Evolutionary conservation across 2,329 filamentous ascomycete genomes (phyloP).

Genomic region (Seiridium unicorne): DNA sequence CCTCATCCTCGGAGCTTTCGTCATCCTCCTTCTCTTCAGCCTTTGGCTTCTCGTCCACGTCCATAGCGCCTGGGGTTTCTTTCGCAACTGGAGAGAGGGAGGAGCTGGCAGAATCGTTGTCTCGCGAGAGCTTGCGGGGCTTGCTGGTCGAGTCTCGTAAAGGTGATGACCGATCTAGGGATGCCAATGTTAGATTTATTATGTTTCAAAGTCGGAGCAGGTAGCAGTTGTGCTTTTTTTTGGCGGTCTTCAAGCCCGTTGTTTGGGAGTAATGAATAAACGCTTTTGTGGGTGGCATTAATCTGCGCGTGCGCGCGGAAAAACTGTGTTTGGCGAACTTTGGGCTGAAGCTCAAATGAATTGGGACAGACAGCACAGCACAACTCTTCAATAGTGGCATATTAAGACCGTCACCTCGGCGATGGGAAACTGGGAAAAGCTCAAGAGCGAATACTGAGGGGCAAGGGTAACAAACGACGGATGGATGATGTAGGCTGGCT

Average conservation of each 20-base stretch:
- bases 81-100: conserved; percentile 57
- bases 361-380: no score
- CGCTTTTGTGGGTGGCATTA: no score
- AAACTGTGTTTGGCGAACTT: no score
- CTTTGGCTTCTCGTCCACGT: conserved; percentile 54
- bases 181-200: not conserved
- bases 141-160: conserved; percentile 46
- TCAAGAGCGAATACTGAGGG: not conserved
- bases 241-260: no score
- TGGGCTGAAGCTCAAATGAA: no score
- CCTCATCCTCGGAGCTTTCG: conserved; percentile 57
- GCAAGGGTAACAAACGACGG: not conserved
- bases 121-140: conserved; percentile 48
- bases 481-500: not conserved
- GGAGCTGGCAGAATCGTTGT: conserved; percentile 56
- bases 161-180: conserved; percentile 52
- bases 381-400: no score
- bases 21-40: conserved; percentile 38
- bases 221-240: no score
- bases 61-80: conserved; percentile 54
- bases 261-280: no score
- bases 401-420: no score
- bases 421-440: not conserved
- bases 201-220: not conserved
- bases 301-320: no score